Base-by-base conservation (phyloP, 2,329 filamentous ascomycete species). In the Biscogniauxia marginata region DNA sequence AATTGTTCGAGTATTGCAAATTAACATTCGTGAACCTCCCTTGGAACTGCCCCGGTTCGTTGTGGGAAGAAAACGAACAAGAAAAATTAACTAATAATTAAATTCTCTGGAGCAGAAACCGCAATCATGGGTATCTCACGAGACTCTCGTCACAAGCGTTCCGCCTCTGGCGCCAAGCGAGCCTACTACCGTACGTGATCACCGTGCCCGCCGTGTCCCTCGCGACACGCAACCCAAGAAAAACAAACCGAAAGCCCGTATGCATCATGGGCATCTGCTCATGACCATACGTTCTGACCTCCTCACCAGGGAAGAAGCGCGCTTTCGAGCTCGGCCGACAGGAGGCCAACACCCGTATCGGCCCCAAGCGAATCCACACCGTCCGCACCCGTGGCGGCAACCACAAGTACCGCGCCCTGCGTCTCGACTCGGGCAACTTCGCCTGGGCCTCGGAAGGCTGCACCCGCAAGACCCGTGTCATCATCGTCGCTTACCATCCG, bases 291-390 rank as follows among this genome's bases (percentile, higher is more conserved):
- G 84, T 88, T 89, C 87, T 89, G 84, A 90, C 85, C 84, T 86
- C 75, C 77, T 84, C 82, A 85, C 79, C 79, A 85, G 85, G 85
- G 86, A 91, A 99, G 95, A 93, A 89, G 86, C 85, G 86, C 84
- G 96, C 93, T 86, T 99, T 99, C 90, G 96, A 99, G 89, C 92
- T 93, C 82, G 95, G 95, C 80, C 93, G 95, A 79, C 95, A 99
- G 87, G 91, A 93, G 78, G 91, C 95, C 85, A 96, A 95, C 88
- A 99, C 95, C 83, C 91, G 93, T 89, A 98, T 99, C 81, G 95
- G 96, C 74, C 76, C 88, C 77, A 96, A 96, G 90, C 89, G 92
- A 79, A 88, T 97, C 81, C 92, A 96, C 84, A 87, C 95, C 75
- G 91, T 97, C 81, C 93, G 92, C 81, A 96, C 91, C 75, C 93